Evolutionary conservation across 176 grass and related monocot species (phyloP), one percentile per base, ranked within the genome.

Genomic region (Triticum monococcum): DNA sequence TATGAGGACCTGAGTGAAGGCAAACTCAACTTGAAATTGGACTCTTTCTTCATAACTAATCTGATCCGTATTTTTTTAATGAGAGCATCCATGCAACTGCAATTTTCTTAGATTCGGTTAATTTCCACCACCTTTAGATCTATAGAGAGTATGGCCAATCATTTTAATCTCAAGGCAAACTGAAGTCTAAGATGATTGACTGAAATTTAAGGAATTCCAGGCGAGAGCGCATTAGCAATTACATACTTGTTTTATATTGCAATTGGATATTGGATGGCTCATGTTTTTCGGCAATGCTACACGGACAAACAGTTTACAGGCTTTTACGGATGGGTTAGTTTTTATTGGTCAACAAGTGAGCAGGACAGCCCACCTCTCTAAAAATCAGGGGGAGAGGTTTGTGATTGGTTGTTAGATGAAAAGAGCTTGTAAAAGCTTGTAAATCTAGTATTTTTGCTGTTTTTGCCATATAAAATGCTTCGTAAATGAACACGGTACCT

Each of bases 401-500:
- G n/a, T n/a, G n/a, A n/a, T n/a, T n/a, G n/a, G n/a, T n/a, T n/a
- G n/a, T n/a, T n/a, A n/a, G n/a, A n/a, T n/a, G n/a, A n/a, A n/a
- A n/a, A n/a, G n/a, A n/a, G n/a, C n/a, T n/a, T n/a, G n/a, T n/a
- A n/a, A n/a, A n/a, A n/a, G n/a, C n/a, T n/a, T n/a, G n/a, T n/a
- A n/a, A n/a, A n/a, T n/a, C n/a, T n/a, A n/a, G n/a, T n/a, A n/a
- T n/a, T n/a, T n/a, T n/a, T n/a, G n/a, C n/a, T 52, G 16, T 7
- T 54, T 54, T 54, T 18, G 50, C 50, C 50, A 54, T 54, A 54
- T 18, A 50, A 52, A 54, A 54, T 54, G 5, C 16, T 5, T 54
- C 18, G 0, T 16, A 54, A 54, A 54, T 7, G 4, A 17, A 18
- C 2, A 86, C 23, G 25, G 72, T 93, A 89, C 88, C 88, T 68